phyloP scores from a whole-genome alignment of 2,329 filamentous ascomycete species.

The Fusarium pilosicola region DNA sequence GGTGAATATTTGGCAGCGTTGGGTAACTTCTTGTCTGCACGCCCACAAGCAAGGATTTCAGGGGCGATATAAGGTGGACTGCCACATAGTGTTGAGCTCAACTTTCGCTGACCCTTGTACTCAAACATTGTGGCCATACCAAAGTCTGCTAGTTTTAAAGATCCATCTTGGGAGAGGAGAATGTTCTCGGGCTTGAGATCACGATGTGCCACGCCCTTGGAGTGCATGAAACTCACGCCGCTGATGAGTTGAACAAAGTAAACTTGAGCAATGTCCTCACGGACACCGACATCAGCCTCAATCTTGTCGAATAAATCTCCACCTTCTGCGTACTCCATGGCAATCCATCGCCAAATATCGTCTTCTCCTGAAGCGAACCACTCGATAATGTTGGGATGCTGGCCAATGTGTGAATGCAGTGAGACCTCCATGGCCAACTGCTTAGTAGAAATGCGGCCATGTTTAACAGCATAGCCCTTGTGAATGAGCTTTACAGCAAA shows the following conservation, averaged over 20 bases:
- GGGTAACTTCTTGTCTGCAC: slow-evolving; percentile 57
- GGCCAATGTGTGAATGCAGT: slow-evolving; percentile 86
- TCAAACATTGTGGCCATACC: slow-evolving; percentile 94
- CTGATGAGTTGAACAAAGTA: slow-evolving; percentile 94
- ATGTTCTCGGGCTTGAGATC: slow-evolving; percentile 97
- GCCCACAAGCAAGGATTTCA: slow-evolving; percentile 75
- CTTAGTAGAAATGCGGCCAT: slow-evolving; percentile 87
- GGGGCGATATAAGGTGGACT: slow-evolving; percentile 98
- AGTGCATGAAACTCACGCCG: slow-evolving; percentile 94
- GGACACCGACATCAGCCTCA: slow-evolving; percentile 95
- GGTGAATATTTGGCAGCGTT: slow-evolving; percentile 73
- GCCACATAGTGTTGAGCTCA: slow-evolving; percentile 89
- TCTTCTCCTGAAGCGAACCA: slow-evolving; percentile 93
- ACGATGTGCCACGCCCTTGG: slow-evolving; percentile 92
- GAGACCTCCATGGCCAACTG: slow-evolving; percentile 93
- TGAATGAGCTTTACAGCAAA: slow-evolving; percentile 99
- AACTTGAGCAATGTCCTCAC: slow-evolving; percentile 92
- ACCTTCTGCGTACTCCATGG: slow-evolving; percentile 95
- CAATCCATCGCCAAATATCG: slow-evolving; percentile 91
- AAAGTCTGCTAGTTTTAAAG: slow-evolving; percentile 96
- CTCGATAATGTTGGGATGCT: slow-evolving; percentile 92
- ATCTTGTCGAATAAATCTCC: slow-evolving; percentile 99
- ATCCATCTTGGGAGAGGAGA: slow-evolving; percentile 82
- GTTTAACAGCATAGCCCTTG: slow-evolving; percentile 90
- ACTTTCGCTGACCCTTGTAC: slow-evolving; percentile 84